Evolutionary conservation across 257 asterid genomes (phyloP), one percentile per base, ranked within the genome.

Genomic region (Gynochthodes officinalis): DNA sequence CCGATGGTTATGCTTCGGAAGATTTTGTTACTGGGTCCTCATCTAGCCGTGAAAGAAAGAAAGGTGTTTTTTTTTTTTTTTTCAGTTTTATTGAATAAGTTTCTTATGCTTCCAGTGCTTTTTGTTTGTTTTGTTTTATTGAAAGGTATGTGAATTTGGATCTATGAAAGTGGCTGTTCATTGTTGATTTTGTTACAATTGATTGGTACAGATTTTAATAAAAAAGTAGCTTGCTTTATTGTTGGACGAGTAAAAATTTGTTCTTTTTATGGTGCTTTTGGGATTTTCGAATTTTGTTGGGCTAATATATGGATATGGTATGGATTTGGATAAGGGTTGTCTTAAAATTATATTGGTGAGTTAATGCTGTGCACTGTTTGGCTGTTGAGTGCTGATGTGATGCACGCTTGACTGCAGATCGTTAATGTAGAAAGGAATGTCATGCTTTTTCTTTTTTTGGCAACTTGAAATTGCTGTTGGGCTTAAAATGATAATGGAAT

Each of bases 1-100:
- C 91, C 48, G 98, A 87, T 67, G 98, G 99, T 13, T 95, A 95
- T 68, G 98, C 90, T 33, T 95, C 99, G 7, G 99, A 95, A 57
- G 99, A 95, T 78, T 95, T 92, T 33, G 97, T 92, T 18, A 82
- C 94, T 21, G 99, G 97, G 40, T 90, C 99, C 18, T 88, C 96
- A 4, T 89, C 96, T 40, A 83, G 88, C 79, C 93, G 99, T 2
- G 99, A 95, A 79, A 87, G 99, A 77, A 95, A 95, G 85, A 95
- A 95, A 89, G 99, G 99, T 92, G 44, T 61, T 14, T 2, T 7
- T 52, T 59, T 58, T 52, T 59, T 58, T 53, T 0, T 3, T 42
- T 19, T 62, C 19, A 13, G 32, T 30, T 66, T 0, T 46, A 43
- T 40, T 10, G 2, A n/a, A 46, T 46, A 19, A 14, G 18, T 11